Evolutionary conservation across 31 red algal species (phyloP), one percentile per base, ranked within the genome.

Genomic region (Odonthalia washingtoniensis): DNA sequence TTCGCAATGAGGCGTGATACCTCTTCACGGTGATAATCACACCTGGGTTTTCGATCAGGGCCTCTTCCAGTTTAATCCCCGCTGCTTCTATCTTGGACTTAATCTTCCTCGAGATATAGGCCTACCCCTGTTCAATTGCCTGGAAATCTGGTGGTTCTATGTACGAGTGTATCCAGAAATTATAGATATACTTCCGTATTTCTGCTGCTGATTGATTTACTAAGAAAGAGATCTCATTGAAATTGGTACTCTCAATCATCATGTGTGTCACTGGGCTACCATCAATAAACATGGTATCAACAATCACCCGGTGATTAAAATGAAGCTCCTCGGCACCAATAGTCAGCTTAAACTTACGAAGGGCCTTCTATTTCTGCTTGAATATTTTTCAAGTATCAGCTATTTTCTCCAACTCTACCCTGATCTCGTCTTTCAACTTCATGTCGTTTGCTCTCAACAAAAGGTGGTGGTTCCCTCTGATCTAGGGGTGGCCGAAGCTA

Each of bases 271-370:
- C 44, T 3, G 83, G 83, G 21, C 36, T 31, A 6, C 40, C 1
- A n/a, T 77, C 36, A 41, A 87, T 46, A 32, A 62, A 77, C 70
- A 87, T 77, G 3, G 74, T 42, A 31, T 76, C 83, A 9, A 87
- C 42, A 9, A 49, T 69, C 3, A 87, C 70, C 14, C 46, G 0
- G 83, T 87, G 83, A 76, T 76, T 87, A 46, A 39, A 84, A 18
- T 57, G 40, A 28, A 72, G n/a, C 16, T 84, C 61, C 24, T 72
- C 65, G 6, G 65, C 76, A 24, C 83, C 83, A 36, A n/a, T n/a
- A n/a, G n/a, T n/a, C n/a, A n/a, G n/a, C n/a, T n/a, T n/a, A n/a
- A n/a, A n/a, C n/a, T n/a, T n/a, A n/a, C n/a, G n/a, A n/a, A n/a
- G n/a, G n/a, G n/a, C n/a, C n/a, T n/a, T n/a, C n/a, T n/a, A n/a